Percentiles rank a stretch among this genome's conserved stretches.
These are phyloP conservation scores for Cystobasidium sp. DNA, from an alignment of 1,284 basidiomycete genomes.

Conservation along the genomic window DNA sequence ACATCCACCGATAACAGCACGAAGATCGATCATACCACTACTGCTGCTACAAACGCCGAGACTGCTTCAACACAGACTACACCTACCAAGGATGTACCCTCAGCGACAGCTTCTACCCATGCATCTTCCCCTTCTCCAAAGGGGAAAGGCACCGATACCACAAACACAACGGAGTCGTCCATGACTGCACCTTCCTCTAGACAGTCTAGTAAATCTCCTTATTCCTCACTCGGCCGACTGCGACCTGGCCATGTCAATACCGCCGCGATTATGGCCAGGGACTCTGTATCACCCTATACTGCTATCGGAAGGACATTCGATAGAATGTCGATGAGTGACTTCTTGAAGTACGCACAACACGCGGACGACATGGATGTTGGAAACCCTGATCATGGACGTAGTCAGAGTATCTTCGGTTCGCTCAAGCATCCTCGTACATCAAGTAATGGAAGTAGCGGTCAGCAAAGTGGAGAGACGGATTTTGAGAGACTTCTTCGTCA, in stretches of 20 bases:
- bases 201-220: slow-evolving; percentile 5
- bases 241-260: not conserved
- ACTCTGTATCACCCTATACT: not conserved
- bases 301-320: not conserved
- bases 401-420: not conserved
- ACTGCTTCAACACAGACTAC: not conserved
- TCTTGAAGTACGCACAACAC: not conserved
- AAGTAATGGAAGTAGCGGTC: slow-evolving; percentile 5
- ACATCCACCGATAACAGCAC: not conserved
- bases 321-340: not conserved
- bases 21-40: not conserved
- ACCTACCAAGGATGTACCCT: slow-evolving; percentile 13
- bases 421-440: not conserved
- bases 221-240: not conserved
- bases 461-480: not conserved
- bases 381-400: not conserved
- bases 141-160: not conserved
- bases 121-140: not conserved
- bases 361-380: not conserved
- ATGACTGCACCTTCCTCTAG: not conserved
- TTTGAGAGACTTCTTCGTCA: slow-evolving; percentile 8
- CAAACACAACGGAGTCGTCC: not conserved
- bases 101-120: not conserved
- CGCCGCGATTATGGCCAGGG: too few species aligned
- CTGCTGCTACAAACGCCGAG: not conserved